Percentiles rank a stretch among this genome's conserved stretches.
Evolutionary conservation across 192 early-diverging fungal species (phyloP).

Genomic region (Backusella macrospora): DNA sequence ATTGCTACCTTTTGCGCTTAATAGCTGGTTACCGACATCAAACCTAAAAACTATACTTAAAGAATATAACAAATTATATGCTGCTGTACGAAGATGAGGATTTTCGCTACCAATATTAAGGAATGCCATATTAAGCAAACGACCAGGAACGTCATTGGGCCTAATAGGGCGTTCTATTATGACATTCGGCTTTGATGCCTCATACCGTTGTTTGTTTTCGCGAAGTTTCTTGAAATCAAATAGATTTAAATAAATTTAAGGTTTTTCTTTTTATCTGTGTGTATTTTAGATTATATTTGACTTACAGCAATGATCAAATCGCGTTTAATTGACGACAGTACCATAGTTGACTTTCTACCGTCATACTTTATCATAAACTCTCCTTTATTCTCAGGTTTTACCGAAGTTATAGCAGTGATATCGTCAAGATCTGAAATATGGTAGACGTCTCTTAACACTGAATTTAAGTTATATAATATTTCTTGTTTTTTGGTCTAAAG

Average conservation of each 20-base stretch:
- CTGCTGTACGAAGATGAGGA: constrained; percentile 71
- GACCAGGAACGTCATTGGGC: constrained; percentile 87
- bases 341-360: constrained; percentile 59
- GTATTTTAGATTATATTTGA: background rate
- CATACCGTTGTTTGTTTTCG: constrained; percentile 69
- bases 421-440: constrained; percentile 62
- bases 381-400: constrained; percentile 10
- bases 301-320: constrained; percentile 47
- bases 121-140: constrained; percentile 88
- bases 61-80: constrained; percentile 88
- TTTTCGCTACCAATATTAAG: constrained; percentile 83
- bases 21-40: constrained; percentile 77
- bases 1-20: constrained; percentile 61
- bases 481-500: constrained; percentile 60
- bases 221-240: constrained; percentile 57
- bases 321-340: constrained; percentile 71
- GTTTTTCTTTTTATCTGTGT: background rate
- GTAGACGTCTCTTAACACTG: constrained; percentile 82
- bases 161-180: constrained; percentile 71
- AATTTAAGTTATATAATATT: constrained; percentile 64
- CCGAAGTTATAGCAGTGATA: constrained; percentile 16
- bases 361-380: constrained; percentile 70
- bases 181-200: constrained; percentile 58
- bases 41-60: constrained; percentile 78
- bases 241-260: background rate